These are phyloP conservation scores for Pugionium dolabratum DNA, from an alignment of 345 rosid genomes.

Conservation along the genomic window DNA sequence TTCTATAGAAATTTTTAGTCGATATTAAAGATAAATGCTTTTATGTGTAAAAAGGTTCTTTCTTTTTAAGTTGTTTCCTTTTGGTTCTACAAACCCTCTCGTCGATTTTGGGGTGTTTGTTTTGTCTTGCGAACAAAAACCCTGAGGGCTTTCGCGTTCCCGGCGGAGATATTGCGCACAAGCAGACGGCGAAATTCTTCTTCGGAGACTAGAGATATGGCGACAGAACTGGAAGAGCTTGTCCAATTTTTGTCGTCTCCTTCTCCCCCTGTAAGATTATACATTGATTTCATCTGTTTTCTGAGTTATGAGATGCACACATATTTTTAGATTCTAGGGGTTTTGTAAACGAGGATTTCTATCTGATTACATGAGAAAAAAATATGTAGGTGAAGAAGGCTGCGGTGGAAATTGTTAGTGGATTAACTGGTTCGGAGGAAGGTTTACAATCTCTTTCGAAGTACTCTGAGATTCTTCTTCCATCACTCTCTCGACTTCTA, in stretches of 20 bases:
- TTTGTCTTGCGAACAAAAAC: conserved; percentile 21
- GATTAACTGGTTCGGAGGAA: conserved; percentile 84
- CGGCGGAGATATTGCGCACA: conserved; percentile 22
- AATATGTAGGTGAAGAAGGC: conserved; percentile 73
- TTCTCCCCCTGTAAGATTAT: conserved; percentile 57
- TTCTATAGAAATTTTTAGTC: no score
- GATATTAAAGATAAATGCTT: no score
- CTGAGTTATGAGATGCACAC: conserved; percentile 10
- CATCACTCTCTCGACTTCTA: conserved; percentile 61
- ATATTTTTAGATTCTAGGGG: conserved; percentile 12
- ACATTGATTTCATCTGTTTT: conserved; percentile 21
- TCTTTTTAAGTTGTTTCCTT: not conserved
- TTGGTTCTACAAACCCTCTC: not conserved
- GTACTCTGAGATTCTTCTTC: conserved; percentile 52
- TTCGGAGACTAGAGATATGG: conserved; percentile 48
- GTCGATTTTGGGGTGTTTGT: not conserved
- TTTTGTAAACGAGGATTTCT: not conserved
- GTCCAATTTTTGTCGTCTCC: conserved; percentile 70
- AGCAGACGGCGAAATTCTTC: conserved; percentile 5
- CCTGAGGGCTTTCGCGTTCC: conserved; percentile 34
- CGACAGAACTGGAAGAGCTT: conserved; percentile 86
- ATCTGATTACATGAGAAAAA: conserved; percentile 5
- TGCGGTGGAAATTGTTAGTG: conserved; percentile 78
- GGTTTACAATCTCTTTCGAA: conserved; percentile 66
- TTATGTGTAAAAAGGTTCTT: no score